A percentile compares a stretch with the other conserved stretches of the same genome.
phyloP scores from a whole-genome alignment of 768 basidiomycete genomes.

The Neoboletus magnificus region DNA sequence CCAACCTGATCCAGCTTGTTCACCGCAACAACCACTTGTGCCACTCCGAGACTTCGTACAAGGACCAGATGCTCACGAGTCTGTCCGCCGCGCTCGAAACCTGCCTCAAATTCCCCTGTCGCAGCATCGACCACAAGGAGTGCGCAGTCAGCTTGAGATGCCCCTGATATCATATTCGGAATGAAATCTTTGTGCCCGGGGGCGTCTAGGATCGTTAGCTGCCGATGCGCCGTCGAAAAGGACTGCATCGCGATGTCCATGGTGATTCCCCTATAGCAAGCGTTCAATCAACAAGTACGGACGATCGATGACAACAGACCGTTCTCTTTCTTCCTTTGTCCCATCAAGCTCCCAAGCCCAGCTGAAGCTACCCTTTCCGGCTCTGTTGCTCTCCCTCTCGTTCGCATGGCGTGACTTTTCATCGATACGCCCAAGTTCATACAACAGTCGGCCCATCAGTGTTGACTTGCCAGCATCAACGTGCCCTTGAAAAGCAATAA shows the following conservation, averaged over 20 bases:
- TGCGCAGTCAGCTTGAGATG: slow-evolving; percentile 94
- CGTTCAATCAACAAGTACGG: slow-evolving; percentile 6
- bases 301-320: slow-evolving; percentile 46
- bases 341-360: slow-evolving; percentile 99
- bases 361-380: slow-evolving; percentile 92
- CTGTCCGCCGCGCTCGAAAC: slow-evolving; percentile 92
- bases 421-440: slow-evolving; percentile 85
- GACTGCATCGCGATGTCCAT: slow-evolving; percentile 94
- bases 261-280: slow-evolving; percentile 76
- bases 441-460: slow-evolving; percentile 90
- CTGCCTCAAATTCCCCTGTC: slow-evolving; percentile 92
- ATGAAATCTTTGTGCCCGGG: slow-evolving; percentile 98
- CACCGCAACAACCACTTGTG: slow-evolving; percentile 86
- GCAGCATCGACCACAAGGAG: slow-evolving; percentile 89
- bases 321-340: slow-evolving; percentile 85
- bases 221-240: slow-evolving; percentile 66
- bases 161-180: slow-evolving; percentile 99
- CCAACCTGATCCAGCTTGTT: slow-evolving; percentile 92
- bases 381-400: slow-evolving; percentile 84
- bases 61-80: slow-evolving; percentile 92
- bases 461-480: slow-evolving; percentile 99
- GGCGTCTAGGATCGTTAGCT: slow-evolving; percentile 93
- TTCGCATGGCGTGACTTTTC: slow-evolving; percentile 83
- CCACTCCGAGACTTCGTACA: slow-evolving; percentile 87
- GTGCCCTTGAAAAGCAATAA: slow-evolving; percentile 59